phyloP scores from a whole-genome alignment of 2,329 filamentous ascomycete genomes.

The Penicillium fuscoglaucum region DNA sequence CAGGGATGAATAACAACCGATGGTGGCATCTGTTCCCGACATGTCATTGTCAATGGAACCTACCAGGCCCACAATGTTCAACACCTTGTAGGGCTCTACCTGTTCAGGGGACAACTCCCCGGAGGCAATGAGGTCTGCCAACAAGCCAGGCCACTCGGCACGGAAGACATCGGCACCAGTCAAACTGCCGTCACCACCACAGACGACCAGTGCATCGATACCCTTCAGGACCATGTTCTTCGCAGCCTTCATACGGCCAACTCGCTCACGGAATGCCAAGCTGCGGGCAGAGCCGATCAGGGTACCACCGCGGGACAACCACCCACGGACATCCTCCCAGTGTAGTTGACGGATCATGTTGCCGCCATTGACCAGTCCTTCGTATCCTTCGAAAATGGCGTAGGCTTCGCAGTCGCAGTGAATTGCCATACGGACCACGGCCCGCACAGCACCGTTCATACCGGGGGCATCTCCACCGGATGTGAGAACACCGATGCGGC shows the following conservation, averaged over 20 bases:
- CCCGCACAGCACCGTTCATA: conserved; percentile 89
- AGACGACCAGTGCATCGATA: conserved; percentile 95
- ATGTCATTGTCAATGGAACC: conserved; percentile 99
- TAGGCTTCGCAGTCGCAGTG: conserved; percentile 78
- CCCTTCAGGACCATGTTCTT: conserved; percentile 93
- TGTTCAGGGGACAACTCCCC: conserved; percentile 71
- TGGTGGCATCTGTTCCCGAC: conserved; percentile 94
- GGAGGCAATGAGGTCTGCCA: conserved; percentile 77
- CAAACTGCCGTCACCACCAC: conserved; percentile 92
- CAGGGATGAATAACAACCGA: conserved; percentile 93
- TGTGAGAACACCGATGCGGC: conserved; percentile 85
- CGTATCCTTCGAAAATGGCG: conserved; percentile 90
- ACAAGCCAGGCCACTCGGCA: conserved; percentile 82
- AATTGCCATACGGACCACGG: conserved; percentile 88
- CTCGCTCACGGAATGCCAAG: conserved; percentile 85
- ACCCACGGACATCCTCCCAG: conserved; percentile 94
- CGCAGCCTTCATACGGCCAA: conserved; percentile 78
- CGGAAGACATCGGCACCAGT: conserved; percentile 95
- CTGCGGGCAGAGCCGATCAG: conserved; percentile 94
- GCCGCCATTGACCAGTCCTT: conserved; percentile 86
- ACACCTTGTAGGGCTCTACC: conserved; percentile 72
- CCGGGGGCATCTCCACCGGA: conserved; percentile 91
- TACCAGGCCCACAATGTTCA: conserved; percentile 95
- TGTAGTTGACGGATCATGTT: conserved; percentile 82
- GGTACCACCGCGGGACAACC: conserved; percentile 89